Conservation (phyloP, 169 alveolate genomes). For the Plasmodium blacklocki region DNA sequence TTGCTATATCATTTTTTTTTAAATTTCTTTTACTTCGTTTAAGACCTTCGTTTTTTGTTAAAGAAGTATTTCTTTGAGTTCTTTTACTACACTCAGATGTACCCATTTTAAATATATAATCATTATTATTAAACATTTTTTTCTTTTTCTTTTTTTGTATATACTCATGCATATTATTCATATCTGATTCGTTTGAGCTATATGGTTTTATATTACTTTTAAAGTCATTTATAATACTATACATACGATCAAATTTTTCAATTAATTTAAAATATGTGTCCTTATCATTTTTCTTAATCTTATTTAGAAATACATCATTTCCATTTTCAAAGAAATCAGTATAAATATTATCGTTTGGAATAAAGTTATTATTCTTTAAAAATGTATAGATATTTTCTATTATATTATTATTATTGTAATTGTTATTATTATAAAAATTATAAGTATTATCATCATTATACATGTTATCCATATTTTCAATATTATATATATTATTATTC, state of each 20-base stretch:
- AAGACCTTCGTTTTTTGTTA: conserved; percentile 7
- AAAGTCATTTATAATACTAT: conserved; percentile 64
- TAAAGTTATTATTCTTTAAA: conserved; percentile 55
- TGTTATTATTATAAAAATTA: neutral
- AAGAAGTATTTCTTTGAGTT: conserved; percentile 15
- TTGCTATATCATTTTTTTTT: conserved; percentile 28
- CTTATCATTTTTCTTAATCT: conserved; percentile 61
- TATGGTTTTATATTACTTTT: conserved; percentile 19
- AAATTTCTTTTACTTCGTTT: conserved; percentile 46
- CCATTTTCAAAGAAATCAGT: conserved; percentile 74
- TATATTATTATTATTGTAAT: conserved; percentile 5
- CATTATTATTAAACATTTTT: conserved; percentile 18
- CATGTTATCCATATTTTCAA: neutral
- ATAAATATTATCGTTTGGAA: conserved; percentile 62
- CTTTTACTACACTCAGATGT: conserved; percentile 3
- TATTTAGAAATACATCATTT: conserved; percentile 65
- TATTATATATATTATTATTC: neutral
- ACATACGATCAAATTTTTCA: conserved; percentile 70
- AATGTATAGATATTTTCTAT: conserved; percentile 45
- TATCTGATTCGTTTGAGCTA: conserved; percentile 9
- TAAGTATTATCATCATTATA: no score
- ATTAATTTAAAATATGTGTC: conserved; percentile 55
- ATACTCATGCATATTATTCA: conserved; percentile 11
- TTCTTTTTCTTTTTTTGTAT: conserved; percentile 26
- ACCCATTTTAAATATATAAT: conserved; percentile 16